Evolutionary conservation across 2,329 filamentous ascomycete species (phyloP).

Genomic region (Talaromyces rugulosus): DNA sequence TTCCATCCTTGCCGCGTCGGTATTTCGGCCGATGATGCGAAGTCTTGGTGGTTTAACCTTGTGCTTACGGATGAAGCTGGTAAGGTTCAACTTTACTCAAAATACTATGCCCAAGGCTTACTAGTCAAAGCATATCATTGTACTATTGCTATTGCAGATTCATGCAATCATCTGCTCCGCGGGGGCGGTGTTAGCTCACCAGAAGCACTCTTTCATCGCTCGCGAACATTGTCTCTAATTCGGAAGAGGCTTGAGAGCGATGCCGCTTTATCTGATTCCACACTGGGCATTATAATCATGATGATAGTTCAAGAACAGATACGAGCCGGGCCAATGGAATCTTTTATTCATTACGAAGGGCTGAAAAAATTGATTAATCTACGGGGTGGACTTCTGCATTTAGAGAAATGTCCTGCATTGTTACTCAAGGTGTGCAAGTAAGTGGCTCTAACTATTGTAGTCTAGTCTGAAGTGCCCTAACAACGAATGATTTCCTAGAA

Average conservation of each 20-base stretch:
- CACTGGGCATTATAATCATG: conserved; percentile 7
- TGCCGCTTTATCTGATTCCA: conserved; percentile 9
- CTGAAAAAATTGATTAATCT: not conserved
- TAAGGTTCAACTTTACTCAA: not conserved
- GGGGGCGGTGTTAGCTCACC: not conserved
- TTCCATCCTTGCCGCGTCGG: conserved; percentile 8
- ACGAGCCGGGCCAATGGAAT: not conserved
- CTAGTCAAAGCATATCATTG: conserved; percentile 6
- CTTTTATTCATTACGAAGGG: conserved; percentile 8
- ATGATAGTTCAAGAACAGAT: conserved; percentile 11
- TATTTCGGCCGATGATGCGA: conserved; percentile 5
- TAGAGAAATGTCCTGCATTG: conserved; percentile 3
- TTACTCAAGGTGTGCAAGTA: conserved; percentile 11
- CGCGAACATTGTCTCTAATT: conserved; percentile 4
- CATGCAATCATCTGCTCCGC: conserved; percentile 1
- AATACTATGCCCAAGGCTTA: not conserved
- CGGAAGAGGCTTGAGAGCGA: conserved; percentile 2
- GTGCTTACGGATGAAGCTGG: conserved; percentile 9
- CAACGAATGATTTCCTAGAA: not conserved
- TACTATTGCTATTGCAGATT: conserved; percentile 4
- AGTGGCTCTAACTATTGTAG: not conserved
- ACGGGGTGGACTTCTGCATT: conserved; percentile 4
- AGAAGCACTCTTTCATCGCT: conserved; percentile 6
- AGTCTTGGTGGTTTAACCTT: conserved; percentile 8
- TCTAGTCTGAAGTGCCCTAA: not conserved